Conservation (phyloP, 1,284 basidiomycete species). For the Erythrobasidium hasegawianum region DNA sequence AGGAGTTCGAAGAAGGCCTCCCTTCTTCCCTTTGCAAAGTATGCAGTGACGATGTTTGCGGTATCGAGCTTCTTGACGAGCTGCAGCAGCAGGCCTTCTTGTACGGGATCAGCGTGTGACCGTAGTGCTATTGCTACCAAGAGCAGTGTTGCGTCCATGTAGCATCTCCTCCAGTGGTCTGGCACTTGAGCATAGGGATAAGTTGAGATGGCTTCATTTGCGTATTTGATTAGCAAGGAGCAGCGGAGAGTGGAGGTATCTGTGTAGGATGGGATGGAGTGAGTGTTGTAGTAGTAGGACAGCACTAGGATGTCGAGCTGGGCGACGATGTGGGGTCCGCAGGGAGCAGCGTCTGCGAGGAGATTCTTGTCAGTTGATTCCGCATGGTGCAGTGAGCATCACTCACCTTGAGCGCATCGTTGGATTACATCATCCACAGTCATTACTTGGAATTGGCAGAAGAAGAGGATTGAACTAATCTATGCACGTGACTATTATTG, state of each 20-base stretch:
- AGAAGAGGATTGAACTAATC: too few species aligned
- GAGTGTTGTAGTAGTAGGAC: not conserved
- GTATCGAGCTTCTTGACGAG: constrained; percentile 64
- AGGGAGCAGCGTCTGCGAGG: constrained; percentile 9
- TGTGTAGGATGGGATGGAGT: not conserved
- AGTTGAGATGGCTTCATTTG: constrained; percentile 51
- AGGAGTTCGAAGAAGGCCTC: constrained; percentile 65
- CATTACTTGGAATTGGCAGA: too few species aligned
- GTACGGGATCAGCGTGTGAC: not conserved
- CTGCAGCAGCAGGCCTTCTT: constrained; percentile 11
- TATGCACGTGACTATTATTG: too few species aligned
- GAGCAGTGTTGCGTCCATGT: constrained; percentile 52
- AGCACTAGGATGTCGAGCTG: constrained; percentile 8
- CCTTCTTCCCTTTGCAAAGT: constrained; percentile 60
- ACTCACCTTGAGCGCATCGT: not conserved
- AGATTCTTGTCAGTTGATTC: not conserved
- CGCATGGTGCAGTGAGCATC: not conserved
- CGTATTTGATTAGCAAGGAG: constrained; percentile 47
- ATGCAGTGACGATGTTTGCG: constrained; percentile 78
- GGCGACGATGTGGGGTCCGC: constrained; percentile 11
- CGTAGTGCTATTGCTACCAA: not conserved
- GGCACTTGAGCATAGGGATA: constrained; percentile 51
- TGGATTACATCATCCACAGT: too few species aligned
- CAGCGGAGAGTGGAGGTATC: constrained; percentile 11
- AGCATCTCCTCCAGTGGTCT: constrained; percentile 50